Conservation (phyloP, 495 filamentous ascomycete genomes). For the Xylaria grammica region DNA sequence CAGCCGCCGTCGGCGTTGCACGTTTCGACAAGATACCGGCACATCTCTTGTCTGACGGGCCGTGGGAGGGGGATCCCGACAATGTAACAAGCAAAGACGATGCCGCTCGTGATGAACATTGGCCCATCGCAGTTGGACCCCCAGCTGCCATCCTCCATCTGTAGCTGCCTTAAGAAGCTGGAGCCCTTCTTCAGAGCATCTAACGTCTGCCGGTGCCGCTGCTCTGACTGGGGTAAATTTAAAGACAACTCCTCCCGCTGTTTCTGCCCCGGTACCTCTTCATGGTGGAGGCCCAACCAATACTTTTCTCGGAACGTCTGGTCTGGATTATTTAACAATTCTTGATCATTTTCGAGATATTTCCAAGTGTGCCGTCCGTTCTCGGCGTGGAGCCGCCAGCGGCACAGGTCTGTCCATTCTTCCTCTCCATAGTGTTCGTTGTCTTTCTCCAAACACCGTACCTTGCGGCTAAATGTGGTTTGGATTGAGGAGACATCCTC, state of each 20-base stretch:
- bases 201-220: not conserved
- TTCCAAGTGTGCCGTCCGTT: conserved; percentile 81
- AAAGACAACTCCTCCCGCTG: not conserved
- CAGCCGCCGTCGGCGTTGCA: conserved; percentile 81
- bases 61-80: conserved; percentile 75
- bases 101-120: conserved; percentile 73
- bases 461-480: not conserved
- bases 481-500: not conserved
- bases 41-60: conserved; percentile 75
- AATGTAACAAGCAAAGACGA: conserved; percentile 75
- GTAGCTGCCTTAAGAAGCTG: conserved; percentile 74
- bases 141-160: conserved; percentile 80
- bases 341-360: conserved; percentile 72
- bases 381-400: conserved; percentile 76
- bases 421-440: not conserved
- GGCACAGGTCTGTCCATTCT: conserved; percentile 63
- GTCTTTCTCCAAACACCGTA: not conserved
- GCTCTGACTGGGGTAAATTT: not conserved
- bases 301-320: conserved; percentile 74
- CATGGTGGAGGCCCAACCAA: conserved; percentile 61
- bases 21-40: conserved; percentile 75
- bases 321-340: conserved; percentile 64
- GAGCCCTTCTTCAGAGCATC: conserved; percentile 72
- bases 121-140: conserved; percentile 81
- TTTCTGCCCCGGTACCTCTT: not conserved